Evolutionary conservation across 768 basidiomycete genomes (phyloP).

Genomic region (Pisolithus microcarpus): DNA sequence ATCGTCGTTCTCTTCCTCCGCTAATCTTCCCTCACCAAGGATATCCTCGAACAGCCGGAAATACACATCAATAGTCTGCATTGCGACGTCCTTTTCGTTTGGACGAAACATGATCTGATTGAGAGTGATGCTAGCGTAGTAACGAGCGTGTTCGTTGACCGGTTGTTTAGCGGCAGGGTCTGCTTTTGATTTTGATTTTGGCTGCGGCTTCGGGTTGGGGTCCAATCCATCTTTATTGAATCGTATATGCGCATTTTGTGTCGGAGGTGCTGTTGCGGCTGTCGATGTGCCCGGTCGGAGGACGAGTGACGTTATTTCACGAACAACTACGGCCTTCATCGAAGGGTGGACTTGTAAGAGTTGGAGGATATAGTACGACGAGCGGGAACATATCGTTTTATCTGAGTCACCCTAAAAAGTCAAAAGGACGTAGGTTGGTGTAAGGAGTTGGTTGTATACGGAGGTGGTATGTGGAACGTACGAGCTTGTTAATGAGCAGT

Average conservation of each 20-base stretch:
- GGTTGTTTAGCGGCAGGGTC: slow-evolving; percentile 32
- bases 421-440: not conserved
- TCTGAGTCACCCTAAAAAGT: slow-evolving; percentile 74
- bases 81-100: slow-evolving; percentile 66
- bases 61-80: slow-evolving; percentile 79
- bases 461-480: slow-evolving; percentile 27
- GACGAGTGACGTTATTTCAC: slow-evolving; percentile 76
- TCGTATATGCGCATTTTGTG: slow-evolving; percentile 41
- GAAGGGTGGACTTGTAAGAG: slow-evolving; percentile 84
- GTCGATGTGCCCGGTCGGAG: slow-evolving; percentile 44
- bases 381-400: slow-evolving; percentile 79
- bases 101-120: slow-evolving; percentile 80
- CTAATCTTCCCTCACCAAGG: slow-evolving; percentile 50
- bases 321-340: slow-evolving; percentile 87
- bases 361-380: slow-evolving; percentile 84
- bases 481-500: slow-evolving; percentile 90
- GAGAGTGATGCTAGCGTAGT: slow-evolving; percentile 90
- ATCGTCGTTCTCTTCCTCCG: slow-evolving; percentile 14
- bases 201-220: slow-evolving; percentile 1
- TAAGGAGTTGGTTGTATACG: not conserved
- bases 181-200: slow-evolving; percentile 7
- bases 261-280: slow-evolving; percentile 21
- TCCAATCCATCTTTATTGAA: slow-evolving; percentile 35
- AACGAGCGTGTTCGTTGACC: slow-evolving; percentile 68
- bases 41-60: slow-evolving; percentile 92